A percentile compares a stretch with the other conserved stretches of the same genome.
Conservation (phyloP, 2,329 filamentous ascomycete genomes). For the Fusarium albidum region DNA sequence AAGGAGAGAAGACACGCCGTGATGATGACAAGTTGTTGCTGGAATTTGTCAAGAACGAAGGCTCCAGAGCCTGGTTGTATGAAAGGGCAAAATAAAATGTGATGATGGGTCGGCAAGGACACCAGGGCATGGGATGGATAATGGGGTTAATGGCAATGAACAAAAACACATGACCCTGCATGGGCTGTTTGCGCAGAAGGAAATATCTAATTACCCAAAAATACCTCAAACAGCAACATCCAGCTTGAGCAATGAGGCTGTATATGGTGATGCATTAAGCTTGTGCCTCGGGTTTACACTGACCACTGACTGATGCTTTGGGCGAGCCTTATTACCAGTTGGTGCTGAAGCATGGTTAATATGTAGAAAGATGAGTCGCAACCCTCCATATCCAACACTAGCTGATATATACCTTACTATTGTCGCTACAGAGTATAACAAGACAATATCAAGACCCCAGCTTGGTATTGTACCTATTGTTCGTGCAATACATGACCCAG, state of each 20-base stretch:
- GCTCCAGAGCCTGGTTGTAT: background rate
- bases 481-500: constrained; percentile 66
- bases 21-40: background rate
- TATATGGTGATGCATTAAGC: no score
- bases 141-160: constrained; percentile 9
- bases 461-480: constrained; percentile 41
- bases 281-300: no score
- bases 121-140: constrained; percentile 1
- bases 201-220: constrained; percentile 1
- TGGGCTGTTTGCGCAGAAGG: background rate
- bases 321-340: no score
- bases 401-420: no score
- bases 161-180: constrained; percentile 6
- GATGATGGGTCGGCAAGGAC: background rate
- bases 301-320: no score
- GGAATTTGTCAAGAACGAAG: background rate
- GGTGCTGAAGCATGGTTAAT: no score
- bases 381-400: no score
- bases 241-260: background rate
- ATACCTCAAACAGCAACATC: background rate
- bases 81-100: no score
- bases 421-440: no score
- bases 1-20: background rate
- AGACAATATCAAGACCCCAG: constrained; percentile 17
- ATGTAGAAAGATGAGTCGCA: no score